phyloP scores from a whole-genome alignment of 108 stramenopile genomes.

The Bacterosira constricta region DNA sequence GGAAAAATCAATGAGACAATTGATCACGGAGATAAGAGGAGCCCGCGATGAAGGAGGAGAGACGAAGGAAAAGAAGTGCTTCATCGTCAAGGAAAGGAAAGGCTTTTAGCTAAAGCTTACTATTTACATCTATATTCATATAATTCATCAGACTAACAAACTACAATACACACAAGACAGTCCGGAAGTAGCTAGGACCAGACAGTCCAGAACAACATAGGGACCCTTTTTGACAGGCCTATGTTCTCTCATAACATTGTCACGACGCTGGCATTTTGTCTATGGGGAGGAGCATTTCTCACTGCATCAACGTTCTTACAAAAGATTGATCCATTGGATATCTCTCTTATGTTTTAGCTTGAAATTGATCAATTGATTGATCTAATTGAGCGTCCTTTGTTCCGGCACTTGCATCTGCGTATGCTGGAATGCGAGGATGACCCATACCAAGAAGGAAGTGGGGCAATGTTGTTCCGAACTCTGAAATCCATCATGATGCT shows the following conservation, averaged over 20 bases:
- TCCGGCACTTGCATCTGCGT: conserved; percentile 83
- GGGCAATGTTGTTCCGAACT: conserved; percentile 81
- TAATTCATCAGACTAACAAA: no score
- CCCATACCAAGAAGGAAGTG: conserved; percentile 74
- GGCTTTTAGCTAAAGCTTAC: no score
- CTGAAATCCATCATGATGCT: conserved; percentile 80
- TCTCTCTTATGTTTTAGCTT: conserved; percentile 75
- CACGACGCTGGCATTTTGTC: conserved; percentile 70
- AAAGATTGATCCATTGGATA: conserved; percentile 76
- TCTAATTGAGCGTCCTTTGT: conserved; percentile 82
- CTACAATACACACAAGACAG: no score
- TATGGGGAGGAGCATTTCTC: conserved; percentile 84
- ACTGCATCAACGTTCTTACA: conserved; percentile 75
- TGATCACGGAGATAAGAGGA: no score
- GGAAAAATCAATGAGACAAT: no score
- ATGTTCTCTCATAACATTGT: conserved; percentile 82
- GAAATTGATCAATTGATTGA: conserved; percentile 85
- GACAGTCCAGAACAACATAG: no score
- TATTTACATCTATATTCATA: no score
- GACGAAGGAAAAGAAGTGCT: no score
- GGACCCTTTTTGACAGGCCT: no score
- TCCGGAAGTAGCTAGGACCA: no score
- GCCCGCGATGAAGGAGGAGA: no score
- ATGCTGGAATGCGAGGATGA: conserved; percentile 82
- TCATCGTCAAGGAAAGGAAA: no score